Evolutionary conservation across 2,329 filamentous ascomycete genomes (phyloP).

Genomic region (Tolypocladium endophyticum): DNA sequence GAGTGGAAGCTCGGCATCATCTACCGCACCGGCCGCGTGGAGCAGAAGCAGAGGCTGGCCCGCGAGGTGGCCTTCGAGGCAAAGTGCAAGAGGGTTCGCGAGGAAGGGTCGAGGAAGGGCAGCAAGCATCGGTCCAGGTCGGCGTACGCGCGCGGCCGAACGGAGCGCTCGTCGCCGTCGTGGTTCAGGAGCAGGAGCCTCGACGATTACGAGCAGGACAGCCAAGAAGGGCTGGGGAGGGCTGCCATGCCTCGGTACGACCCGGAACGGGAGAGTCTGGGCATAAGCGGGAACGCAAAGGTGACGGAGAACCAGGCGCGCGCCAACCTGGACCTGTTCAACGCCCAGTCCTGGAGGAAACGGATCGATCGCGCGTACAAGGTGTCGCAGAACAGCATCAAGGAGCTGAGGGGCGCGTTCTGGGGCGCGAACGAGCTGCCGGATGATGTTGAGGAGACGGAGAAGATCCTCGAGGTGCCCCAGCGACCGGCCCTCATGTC

Average conservation of each 20-base stretch:
- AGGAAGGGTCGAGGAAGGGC: constrained; percentile 52
- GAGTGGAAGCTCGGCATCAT: constrained; percentile 96
- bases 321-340: constrained; percentile 64
- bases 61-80: constrained; percentile 82
- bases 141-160: constrained; percentile 26
- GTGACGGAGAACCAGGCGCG: constrained; percentile 69
- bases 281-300: constrained; percentile 61
- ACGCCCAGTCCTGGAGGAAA: constrained; percentile 84
- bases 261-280: constrained; percentile 55
- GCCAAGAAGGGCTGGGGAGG: constrained; percentile 18
- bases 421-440: constrained; percentile 74
- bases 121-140: constrained; percentile 47
- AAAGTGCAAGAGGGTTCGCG: constrained; percentile 75
- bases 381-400: constrained; percentile 62
- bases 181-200: constrained; percentile 45
- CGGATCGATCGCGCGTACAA: constrained; percentile 71
- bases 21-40: constrained; percentile 76
- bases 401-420: constrained; percentile 68
- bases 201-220: constrained; percentile 28
- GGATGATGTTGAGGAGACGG: constrained; percentile 70
- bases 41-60: constrained; percentile 82
- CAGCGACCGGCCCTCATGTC: constrained; percentile 76
- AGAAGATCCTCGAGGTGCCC: constrained; percentile 77
- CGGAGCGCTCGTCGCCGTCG: constrained; percentile 17
- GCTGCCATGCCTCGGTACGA: constrained; percentile 59